These are phyloP conservation scores for Selenicereus undatus DNA, from an alignment of 148 eudicot species.

Conservation along the genomic window DNA sequence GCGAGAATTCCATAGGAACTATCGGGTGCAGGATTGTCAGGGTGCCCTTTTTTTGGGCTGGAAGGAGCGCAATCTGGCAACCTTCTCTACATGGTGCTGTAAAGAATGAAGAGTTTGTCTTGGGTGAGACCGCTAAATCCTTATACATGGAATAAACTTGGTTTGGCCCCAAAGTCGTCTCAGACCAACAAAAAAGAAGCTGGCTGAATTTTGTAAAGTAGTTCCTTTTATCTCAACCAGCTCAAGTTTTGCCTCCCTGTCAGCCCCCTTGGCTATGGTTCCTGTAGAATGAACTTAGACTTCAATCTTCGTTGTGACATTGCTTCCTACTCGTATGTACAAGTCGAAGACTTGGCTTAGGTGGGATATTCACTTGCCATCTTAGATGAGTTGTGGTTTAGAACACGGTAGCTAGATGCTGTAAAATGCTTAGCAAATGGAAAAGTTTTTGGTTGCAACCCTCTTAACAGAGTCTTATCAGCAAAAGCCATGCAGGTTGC, in stretches of 20 bases:
- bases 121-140: background rate
- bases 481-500: too few species aligned
- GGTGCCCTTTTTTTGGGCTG: conserved; percentile 78
- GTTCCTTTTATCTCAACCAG: background rate
- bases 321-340: background rate
- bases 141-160: background rate
- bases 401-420: background rate
- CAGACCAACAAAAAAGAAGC: background rate
- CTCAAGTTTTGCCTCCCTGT: conserved; percentile 2
- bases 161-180: background rate
- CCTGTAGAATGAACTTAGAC: background rate
- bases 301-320: conserved; percentile 19
- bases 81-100: conserved; percentile 80
- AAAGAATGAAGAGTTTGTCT: background rate
- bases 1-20: conserved; percentile 48
- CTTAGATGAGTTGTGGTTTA: background rate
- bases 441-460: too few species aligned
- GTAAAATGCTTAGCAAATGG: background rate
- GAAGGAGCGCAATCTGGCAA: conserved; percentile 59
- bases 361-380: background rate
- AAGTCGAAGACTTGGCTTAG: background rate
- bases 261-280: background rate
- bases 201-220: conserved; percentile 1
- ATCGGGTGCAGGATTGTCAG: conserved; percentile 37
- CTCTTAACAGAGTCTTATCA: background rate